Evolutionary conservation across 2,329 filamentous ascomycete genomes (phyloP).

Genomic region (Cladosporium velox): DNA sequence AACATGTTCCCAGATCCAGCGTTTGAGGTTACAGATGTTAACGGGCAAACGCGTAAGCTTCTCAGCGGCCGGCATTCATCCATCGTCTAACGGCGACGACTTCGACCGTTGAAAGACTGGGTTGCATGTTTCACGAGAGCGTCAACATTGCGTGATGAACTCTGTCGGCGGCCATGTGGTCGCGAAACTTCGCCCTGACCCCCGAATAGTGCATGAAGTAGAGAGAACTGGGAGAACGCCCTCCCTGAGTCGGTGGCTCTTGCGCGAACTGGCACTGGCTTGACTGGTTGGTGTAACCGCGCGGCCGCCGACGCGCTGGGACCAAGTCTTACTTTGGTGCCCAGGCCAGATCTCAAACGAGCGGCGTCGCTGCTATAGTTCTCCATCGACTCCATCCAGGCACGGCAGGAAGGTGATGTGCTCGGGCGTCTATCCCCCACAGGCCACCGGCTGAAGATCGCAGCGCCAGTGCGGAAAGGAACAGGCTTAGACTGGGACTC

Average conservation of each 20-base stretch:
- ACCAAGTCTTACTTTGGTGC: slow-evolving; percentile 7
- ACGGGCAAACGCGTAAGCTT: slow-evolving; percentile 16
- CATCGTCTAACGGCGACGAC: neutral
- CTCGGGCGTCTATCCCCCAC: neutral
- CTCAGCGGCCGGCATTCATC: slow-evolving; percentile 12
- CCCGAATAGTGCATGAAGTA: slow-evolving; percentile 17
- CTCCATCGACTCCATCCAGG: neutral
- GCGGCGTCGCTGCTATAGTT: neutral
- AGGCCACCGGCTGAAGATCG: neutral
- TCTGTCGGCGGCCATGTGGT: neutral
- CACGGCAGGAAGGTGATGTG: neutral
- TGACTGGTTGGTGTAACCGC: slow-evolving; percentile 13
- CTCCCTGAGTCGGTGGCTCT: neutral
- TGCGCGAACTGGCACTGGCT: neutral
- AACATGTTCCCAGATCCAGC: neutral
- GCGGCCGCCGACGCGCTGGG: neutral
- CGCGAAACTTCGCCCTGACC: neutral
- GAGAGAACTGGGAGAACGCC: neutral
- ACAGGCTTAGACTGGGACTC: neutral
- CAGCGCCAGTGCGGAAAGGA: slow-evolving; percentile 2
- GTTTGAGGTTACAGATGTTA: slow-evolving; percentile 6
- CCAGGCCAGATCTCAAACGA: neutral
- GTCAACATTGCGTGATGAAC: slow-evolving; percentile 4
- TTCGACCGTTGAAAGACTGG: neutral
- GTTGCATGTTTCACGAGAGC: slow-evolving; percentile 12